Evolutionary conservation across 768 basidiomycete genomes (phyloP), one percentile per base, ranked within the genome.

Genomic region (Sporobolomyces pararoseus): DNA sequence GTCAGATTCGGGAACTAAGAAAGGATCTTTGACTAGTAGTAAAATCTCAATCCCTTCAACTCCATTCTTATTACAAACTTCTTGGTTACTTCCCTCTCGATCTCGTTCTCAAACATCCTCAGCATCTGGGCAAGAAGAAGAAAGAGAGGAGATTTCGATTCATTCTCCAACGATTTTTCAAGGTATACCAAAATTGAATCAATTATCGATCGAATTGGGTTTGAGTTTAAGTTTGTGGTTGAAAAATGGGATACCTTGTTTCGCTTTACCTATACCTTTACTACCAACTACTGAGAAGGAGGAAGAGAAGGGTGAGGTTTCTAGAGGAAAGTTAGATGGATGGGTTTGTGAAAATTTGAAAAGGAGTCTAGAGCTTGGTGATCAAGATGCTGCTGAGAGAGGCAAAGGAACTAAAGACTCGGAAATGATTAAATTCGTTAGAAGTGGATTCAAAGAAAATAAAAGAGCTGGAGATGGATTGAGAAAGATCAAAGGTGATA

Each of bases 11-110:
- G n/a, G n/a, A n/a, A n/a, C n/a, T n/a, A 23, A 10, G 23, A 51
- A 16, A 60, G 21, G 0, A 59, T 4, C 10, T 1, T 13, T 21
- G 9, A 49, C 66, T 27, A 17, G 34, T 5, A 34, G 57, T n/a
- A n/a, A n/a, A 16, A 32, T 73, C 12, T 39, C 63, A 27, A 42
- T 63, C 25, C 68, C 72, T 0, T 44, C 68, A 5, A 54, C 59
- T 16, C 68, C 68, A 16, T 70, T 74, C 68, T 66, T 74, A 44
- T 31, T 68, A 47, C 39, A 66, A 19, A 39, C 58, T 12, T 50
- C 65, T 19, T 74, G 68, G 68, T 68, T 73, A 50, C 51, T 55
- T 16, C 66, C n/a, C n/a, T n/a, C n/a, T n/a, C n/a, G n/a, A n/a
- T n/a, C 62, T 29, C 46, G 49, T 25, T 55, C 52, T 16, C 29